Conservation (phyloP, 225 moss, liverwort and hornwort species). For the Pseudoscleropodium purum region DNA sequence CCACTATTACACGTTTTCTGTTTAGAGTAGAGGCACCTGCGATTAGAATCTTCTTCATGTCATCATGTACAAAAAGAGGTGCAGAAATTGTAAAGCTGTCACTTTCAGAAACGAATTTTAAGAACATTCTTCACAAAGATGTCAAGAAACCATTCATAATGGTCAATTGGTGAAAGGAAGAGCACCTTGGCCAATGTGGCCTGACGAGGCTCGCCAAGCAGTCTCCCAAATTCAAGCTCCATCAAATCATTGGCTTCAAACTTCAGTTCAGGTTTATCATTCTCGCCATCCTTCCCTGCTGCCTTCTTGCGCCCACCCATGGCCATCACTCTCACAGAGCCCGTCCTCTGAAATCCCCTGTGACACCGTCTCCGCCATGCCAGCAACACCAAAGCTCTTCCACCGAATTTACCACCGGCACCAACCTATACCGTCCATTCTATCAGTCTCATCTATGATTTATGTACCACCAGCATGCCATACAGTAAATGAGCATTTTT, state of each 20-base stretch:
- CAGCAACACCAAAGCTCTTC: conserved; percentile 1
- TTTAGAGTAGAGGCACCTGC: not conserved
- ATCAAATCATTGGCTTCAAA: conserved; percentile 52
- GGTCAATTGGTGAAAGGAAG: not conserved
- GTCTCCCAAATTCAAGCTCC: conserved; percentile 73
- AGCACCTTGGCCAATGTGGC: conserved; percentile 65
- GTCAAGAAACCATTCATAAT: not conserved
- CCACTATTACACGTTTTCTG: not conserved
- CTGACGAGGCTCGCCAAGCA: conserved; percentile 70
- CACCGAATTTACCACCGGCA: conserved; percentile 1
- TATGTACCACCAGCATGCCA: not conserved
- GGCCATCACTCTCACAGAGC: conserved; percentile 19
- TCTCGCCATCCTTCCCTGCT: conserved; percentile 7
- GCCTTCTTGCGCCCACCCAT: conserved; percentile 29
- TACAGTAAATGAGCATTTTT: not conserved
- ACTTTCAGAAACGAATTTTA: not conserved
- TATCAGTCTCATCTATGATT: not conserved
- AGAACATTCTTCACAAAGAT: not conserved
- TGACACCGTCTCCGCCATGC: conserved; percentile 15
- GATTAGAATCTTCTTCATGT: not conserved
- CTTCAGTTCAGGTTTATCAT: conserved; percentile 34
- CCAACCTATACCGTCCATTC: conserved; percentile 18
- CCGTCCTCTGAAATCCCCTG: conserved; percentile 3
- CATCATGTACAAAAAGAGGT: not conserved
- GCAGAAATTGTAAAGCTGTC: not conserved